Evolutionary conservation across 805 yeast genomes (phyloP).

Genomic region (Suhomyces sp.): DNA sequence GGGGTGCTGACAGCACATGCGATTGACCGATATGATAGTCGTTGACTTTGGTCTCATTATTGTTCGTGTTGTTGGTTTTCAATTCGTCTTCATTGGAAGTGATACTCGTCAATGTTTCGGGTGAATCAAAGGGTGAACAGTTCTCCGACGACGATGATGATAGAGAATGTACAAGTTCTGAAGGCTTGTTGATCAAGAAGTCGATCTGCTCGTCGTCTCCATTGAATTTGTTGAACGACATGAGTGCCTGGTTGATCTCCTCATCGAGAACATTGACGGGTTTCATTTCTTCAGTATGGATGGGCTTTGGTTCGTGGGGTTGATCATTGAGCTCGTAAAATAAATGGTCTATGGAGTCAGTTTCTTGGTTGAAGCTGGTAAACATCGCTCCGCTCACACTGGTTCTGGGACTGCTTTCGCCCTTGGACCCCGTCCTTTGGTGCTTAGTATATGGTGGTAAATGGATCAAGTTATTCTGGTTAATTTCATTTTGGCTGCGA

Average conservation of each 20-base stretch:
- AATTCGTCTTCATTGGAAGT: conserved; percentile 12
- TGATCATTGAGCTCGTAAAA: conserved; percentile 7
- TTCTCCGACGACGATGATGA: conserved; percentile 8
- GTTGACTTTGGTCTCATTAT: too few relatives aligned
- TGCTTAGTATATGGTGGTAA: conserved; percentile 4
- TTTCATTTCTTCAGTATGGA: not conserved
- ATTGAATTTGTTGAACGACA: conserved; percentile 14
- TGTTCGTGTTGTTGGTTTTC: not conserved
- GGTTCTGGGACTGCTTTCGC: not conserved
- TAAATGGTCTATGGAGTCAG: conserved; percentile 7
- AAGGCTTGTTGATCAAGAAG: not conserved
- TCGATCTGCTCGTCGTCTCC: conserved; percentile 5
- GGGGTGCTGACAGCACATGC: conserved; percentile 8
- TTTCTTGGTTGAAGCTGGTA: not conserved
- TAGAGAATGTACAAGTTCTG: not conserved
- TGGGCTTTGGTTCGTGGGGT: conserved; percentile 1
- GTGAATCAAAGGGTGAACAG: conserved; percentile 17
- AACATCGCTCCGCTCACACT: too few relatives aligned
- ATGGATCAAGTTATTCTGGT: conserved; percentile 4
- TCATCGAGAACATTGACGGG: conserved; percentile 9
- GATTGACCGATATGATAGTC: too few relatives aligned
- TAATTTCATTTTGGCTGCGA: not conserved
- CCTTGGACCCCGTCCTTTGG: not conserved
- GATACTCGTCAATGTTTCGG: conserved; percentile 11
- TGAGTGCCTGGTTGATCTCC: conserved; percentile 16